Percentiles rank a stretch among this genome's conserved stretches.
phyloP scores from a whole-genome alignment of 495 filamentous ascomycete genomes.

The Neurospora cerealis region DNA sequence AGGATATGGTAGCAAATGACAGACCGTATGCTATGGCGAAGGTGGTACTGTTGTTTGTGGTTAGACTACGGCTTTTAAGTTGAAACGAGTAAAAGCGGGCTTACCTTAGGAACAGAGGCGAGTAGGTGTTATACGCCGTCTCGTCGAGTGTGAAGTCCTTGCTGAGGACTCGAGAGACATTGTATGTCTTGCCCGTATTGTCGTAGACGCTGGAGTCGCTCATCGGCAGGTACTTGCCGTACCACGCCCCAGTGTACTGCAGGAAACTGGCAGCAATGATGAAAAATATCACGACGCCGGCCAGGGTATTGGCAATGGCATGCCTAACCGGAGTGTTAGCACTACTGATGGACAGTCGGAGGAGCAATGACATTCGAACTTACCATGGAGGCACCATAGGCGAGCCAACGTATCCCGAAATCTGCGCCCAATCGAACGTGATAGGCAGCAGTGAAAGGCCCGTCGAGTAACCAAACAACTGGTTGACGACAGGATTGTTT shows the following conservation, averaged over 20 bases:
- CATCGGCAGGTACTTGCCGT: constrained; percentile 47
- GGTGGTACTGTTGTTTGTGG: constrained; percentile 32
- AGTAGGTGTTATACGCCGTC: constrained; percentile 48
- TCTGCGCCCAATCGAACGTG: constrained; percentile 58
- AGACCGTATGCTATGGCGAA: constrained; percentile 59
- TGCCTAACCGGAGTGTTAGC: constrained; percentile 23
- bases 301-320: constrained; percentile 50
- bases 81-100: neutral
- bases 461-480: constrained; percentile 55
- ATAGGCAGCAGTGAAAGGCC: constrained; percentile 52
- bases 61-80: neutral
- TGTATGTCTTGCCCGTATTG: constrained; percentile 48
- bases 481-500: constrained; percentile 55
- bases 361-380: constrained; percentile 3
- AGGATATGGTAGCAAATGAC: constrained; percentile 59
- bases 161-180: constrained; percentile 44
- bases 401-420: constrained; percentile 47
- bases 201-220: constrained; percentile 52
- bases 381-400: constrained; percentile 50
- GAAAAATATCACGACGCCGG: constrained; percentile 49
- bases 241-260: constrained; percentile 62
- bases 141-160: constrained; percentile 41
- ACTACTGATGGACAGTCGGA: neutral
- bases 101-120: constrained; percentile 50
- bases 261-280: constrained; percentile 36